Percentiles rank a stretch among this genome's conserved stretches.
Conservation (phyloP, 2,329 filamentous ascomycete genomes). For the Alternaria sp. region DNA sequence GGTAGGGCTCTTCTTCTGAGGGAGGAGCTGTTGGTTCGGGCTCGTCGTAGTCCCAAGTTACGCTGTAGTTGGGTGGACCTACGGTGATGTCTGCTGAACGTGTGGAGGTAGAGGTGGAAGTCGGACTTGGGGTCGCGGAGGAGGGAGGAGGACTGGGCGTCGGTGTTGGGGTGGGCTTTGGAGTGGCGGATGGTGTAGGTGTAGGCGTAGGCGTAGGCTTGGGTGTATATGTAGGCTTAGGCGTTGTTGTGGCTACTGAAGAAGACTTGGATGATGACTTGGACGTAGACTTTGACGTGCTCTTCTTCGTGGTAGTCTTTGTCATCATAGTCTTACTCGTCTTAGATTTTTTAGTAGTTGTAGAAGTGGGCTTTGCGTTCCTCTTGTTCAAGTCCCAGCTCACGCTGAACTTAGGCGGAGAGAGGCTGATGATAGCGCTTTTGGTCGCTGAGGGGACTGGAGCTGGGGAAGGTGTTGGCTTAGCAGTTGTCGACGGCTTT, state of each 20-base stretch:
- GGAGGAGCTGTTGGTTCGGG: background rate
- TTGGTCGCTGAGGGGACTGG: slow-evolving; percentile 10
- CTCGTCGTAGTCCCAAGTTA: slow-evolving; percentile 10
- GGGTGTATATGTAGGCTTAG: slow-evolving; percentile 8
- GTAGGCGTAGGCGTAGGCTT: slow-evolving; percentile 11
- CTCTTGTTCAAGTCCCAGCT: slow-evolving; percentile 18
- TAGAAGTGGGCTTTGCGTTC: slow-evolving; percentile 7
- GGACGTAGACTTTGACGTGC: slow-evolving; percentile 5
- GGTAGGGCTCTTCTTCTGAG: slow-evolving; percentile 2
- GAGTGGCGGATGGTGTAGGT: background rate
- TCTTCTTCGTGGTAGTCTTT: slow-evolving; percentile 4
- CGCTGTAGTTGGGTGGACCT: slow-evolving; percentile 12
- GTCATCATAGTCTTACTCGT: background rate
- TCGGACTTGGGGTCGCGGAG: background rate
- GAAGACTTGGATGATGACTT: slow-evolving; percentile 6
- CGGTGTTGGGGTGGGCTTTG: background rate
- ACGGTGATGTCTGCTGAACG: slow-evolving; percentile 16
- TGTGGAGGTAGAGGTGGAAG: background rate
- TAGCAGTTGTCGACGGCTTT: background rate
- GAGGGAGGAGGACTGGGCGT: background rate
- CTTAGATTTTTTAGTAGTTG: background rate
- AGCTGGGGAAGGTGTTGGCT: slow-evolving; percentile 3
- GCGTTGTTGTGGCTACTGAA: background rate
- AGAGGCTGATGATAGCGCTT: slow-evolving; percentile 9
- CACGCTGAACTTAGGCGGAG: slow-evolving; percentile 16